A percentile compares a stretch with the other conserved stretches of the same genome.
Evolutionary conservation across 306 rosid genomes (phyloP).

Genomic region (Vigna mungo): DNA sequence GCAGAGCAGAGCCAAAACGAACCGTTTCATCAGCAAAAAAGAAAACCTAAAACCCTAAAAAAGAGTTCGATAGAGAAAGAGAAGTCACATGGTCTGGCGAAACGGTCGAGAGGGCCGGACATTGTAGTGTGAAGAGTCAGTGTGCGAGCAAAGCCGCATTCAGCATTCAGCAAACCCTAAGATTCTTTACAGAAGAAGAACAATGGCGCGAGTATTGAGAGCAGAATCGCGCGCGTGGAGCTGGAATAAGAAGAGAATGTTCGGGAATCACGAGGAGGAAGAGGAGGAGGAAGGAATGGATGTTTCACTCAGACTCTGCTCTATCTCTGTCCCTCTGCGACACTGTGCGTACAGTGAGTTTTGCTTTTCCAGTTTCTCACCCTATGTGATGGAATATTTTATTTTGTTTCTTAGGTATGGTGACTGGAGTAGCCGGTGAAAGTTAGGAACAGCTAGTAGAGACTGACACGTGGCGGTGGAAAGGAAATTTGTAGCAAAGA

Average conservation of each 20-base stretch:
- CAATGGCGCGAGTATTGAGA: neutral
- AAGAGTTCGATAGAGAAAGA: neutral
- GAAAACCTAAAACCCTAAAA: neutral
- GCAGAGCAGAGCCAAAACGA: slow-evolving; percentile 7
- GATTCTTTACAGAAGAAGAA: neutral
- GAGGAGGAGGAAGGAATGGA: slow-evolving; percentile 12
- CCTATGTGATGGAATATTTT: neutral
- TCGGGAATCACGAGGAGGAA: slow-evolving; percentile 44
- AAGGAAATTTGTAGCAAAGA: no score
- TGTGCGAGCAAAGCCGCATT: slow-evolving; percentile 42
- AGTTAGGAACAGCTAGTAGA: neutral
- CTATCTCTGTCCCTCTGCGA: slow-evolving; percentile 28
- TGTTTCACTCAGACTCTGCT: slow-evolving; percentile 39
- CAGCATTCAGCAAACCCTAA: slow-evolving; percentile 52
- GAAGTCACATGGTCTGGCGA: slow-evolving; percentile 83
- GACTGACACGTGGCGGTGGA: slow-evolving; percentile 42
- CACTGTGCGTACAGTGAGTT: neutral
- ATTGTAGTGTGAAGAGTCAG: slow-evolving; percentile 48
- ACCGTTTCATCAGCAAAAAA: neutral
- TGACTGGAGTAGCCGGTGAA: slow-evolving; percentile 17
- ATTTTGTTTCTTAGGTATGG: neutral
- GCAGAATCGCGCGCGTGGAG: slow-evolving; percentile 3
- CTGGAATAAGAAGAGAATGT: slow-evolving; percentile 41
- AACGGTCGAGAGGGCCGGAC: slow-evolving; percentile 81
- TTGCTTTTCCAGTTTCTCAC: slow-evolving; percentile 14